Percentiles rank a stretch among this genome's conserved stretches.
These are phyloP conservation scores for Solanum sitiens DNA, from an alignment of 257 asterid genomes.

Conservation along the genomic window DNA sequence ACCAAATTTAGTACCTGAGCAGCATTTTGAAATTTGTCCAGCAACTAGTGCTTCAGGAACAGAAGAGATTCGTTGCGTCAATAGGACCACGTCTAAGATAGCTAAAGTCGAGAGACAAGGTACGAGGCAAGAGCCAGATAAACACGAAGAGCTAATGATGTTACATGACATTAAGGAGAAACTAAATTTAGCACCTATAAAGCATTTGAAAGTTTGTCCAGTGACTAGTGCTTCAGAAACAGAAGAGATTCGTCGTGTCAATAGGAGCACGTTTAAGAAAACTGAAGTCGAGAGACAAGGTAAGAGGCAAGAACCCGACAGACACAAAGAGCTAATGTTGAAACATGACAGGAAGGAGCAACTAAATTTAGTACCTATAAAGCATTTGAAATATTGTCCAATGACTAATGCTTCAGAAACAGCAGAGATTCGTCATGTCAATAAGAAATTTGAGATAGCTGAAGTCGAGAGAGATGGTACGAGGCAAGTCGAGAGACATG, in stretches of 20 bases:
- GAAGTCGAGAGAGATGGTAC: constrained; percentile 19
- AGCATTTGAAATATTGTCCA: not conserved
- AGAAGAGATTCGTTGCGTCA: constrained; percentile 5
- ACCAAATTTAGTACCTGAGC: constrained; percentile 22
- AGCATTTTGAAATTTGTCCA: not conserved
- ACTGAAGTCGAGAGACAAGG: constrained; percentile 19
- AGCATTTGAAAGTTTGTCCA: not conserved
- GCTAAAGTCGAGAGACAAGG: constrained; percentile 20
- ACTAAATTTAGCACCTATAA: constrained; percentile 22
- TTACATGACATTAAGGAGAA: constrained; percentile 54
- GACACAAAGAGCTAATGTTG: constrained; percentile 39
- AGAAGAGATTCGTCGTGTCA: constrained; percentile 5
- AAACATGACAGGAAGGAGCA: constrained; percentile 53
- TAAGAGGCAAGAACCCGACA: not conserved
- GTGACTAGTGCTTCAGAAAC: not conserved
- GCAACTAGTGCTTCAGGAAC: not conserved
- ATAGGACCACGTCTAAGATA: constrained; percentile 17
- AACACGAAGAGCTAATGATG: constrained; percentile 39
- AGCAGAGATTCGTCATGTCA: constrained; percentile 5
- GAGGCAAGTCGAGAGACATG: constrained; percentile 12
- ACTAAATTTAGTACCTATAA: constrained; percentile 22
- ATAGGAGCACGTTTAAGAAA: constrained; percentile 17
- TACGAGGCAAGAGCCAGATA: not conserved
- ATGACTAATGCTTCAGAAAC: not conserved
- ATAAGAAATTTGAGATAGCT: constrained; percentile 17